A percentile compares a stretch with the other conserved stretches of the same genome.
phyloP scores from a whole-genome alignment of 495 filamentous ascomycete genomes.

The Parathielavia appendiculata region DNA sequence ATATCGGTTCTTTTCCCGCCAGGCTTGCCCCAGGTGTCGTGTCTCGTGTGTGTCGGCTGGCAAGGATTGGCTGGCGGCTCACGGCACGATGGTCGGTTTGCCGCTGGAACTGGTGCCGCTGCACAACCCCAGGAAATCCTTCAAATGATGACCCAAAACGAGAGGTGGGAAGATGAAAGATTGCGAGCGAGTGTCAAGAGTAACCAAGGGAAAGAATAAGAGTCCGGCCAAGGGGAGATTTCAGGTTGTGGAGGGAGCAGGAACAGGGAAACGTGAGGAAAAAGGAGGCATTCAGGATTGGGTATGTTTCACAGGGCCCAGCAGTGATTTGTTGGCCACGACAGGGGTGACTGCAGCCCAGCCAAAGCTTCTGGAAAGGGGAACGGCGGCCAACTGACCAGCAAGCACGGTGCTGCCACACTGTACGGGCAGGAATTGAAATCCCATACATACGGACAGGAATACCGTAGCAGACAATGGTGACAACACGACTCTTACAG shows the following conservation, averaged over 20 bases:
- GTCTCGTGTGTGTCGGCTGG: slow-evolving; percentile 15
- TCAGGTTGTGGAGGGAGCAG: slow-evolving; percentile 20
- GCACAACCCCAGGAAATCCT: slow-evolving; percentile 17
- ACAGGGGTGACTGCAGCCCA: slow-evolving; percentile 11
- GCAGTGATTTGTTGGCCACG: slow-evolving; percentile 15
- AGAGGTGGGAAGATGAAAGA: slow-evolving; percentile 23
- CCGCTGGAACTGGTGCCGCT: slow-evolving; percentile 15
- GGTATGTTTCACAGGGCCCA: slow-evolving; percentile 21
- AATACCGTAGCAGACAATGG: too few species aligned
- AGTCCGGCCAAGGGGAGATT: slow-evolving; percentile 22
- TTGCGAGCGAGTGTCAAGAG: slow-evolving; percentile 27
- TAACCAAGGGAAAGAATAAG: slow-evolving; percentile 23
- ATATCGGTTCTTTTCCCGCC: not conserved
- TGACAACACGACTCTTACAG: too few species aligned
- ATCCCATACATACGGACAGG: too few species aligned
- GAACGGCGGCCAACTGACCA: not conserved
- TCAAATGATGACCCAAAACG: slow-evolving; percentile 22
- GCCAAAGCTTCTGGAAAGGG: slow-evolving; percentile 16
- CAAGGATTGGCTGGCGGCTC: slow-evolving; percentile 14
- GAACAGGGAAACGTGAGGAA: slow-evolving; percentile 28
- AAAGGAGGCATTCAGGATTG: slow-evolving; percentile 33
- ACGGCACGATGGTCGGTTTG: slow-evolving; percentile 9
- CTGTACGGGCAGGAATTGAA: not conserved
- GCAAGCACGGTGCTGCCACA: not conserved
- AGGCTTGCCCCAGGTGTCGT: slow-evolving; percentile 6